A percentile compares a stretch with the other conserved stretches of the same genome.
phyloP scores from a whole-genome alignment of 257 asterid species.

The Coffea canephora region DNA sequence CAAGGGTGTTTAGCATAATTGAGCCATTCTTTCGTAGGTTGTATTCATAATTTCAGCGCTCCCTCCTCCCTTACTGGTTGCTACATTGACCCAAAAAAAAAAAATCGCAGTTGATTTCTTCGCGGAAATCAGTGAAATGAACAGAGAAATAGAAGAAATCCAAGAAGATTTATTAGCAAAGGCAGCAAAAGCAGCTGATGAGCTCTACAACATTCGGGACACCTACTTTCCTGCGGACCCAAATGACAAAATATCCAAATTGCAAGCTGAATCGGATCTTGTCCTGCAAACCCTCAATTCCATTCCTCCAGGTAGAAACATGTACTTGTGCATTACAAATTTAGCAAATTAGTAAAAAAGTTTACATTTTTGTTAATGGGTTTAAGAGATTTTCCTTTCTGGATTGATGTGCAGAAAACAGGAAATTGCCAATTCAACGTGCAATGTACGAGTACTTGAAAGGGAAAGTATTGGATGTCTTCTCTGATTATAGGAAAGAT shows the following conservation, averaged over 20 bases:
- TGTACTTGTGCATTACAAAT: background rate
- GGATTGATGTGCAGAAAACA: constrained; percentile 51
- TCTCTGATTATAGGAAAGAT: constrained; percentile 76
- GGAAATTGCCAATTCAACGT: constrained; percentile 65
- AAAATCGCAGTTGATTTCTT: background rate
- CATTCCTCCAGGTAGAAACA: constrained; percentile 57
- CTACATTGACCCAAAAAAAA: background rate
- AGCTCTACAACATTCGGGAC: constrained; percentile 57
- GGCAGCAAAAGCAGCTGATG: constrained; percentile 52
- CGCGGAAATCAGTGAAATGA: constrained; percentile 27
- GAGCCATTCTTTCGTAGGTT: too few species aligned
- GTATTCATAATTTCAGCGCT: background rate
- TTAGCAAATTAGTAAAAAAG: background rate
- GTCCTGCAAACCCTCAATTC: constrained; percentile 49
- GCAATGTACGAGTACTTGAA: constrained; percentile 76
- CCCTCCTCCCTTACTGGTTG: background rate
- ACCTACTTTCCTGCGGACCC: constrained; percentile 56
- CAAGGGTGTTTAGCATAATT: too few species aligned
- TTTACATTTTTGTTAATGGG: background rate
- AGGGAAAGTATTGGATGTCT: constrained; percentile 78
- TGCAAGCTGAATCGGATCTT: constrained; percentile 40
- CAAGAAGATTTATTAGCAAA: constrained; percentile 50
- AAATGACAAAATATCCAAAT: constrained; percentile 51
- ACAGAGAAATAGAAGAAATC: constrained; percentile 29
- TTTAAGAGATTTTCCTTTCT: background rate